Evolutionary conservation across 2,329 filamentous ascomycete species (phyloP).

Genomic region (Aspergillus sclerotialis): DNA sequence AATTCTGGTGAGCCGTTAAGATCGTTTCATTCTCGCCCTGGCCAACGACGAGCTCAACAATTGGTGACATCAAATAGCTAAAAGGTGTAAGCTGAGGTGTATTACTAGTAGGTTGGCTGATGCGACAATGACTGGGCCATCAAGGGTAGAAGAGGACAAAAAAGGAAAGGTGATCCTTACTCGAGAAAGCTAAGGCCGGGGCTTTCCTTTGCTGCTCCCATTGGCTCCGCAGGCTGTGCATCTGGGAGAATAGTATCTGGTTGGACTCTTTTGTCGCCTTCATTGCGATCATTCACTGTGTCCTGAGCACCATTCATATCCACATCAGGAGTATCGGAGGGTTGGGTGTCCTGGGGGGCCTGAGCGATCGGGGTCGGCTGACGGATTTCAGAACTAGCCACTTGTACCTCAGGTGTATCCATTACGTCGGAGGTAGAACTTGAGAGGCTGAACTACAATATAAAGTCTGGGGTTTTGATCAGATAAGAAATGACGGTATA

Average conservation of each 20-base stretch:
- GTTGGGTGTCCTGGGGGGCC: no score
- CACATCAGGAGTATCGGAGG: slow-evolving; percentile 14
- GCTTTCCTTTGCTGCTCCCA: slow-evolving; percentile 12
- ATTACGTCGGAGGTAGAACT: no score
- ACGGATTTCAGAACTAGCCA: not conserved
- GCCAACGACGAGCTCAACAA: slow-evolving; percentile 63
- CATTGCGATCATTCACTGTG: slow-evolving; percentile 7
- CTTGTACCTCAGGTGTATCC: not conserved
- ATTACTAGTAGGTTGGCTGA: not conserved
- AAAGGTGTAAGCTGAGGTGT: slow-evolving; percentile 5
- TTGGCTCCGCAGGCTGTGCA: slow-evolving; percentile 11
- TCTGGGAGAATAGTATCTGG: slow-evolving; percentile 16
- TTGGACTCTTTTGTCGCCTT: slow-evolving; percentile 9
- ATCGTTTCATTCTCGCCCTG: slow-evolving; percentile 52
- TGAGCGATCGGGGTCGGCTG: no score
- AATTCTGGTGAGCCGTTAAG: slow-evolving; percentile 71
- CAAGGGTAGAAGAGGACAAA: not conserved
- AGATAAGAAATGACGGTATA: no score
- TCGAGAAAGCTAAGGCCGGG: slow-evolving; percentile 21
- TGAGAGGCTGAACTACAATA: no score
- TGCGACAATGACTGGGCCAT: not conserved
- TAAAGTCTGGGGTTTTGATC: no score
- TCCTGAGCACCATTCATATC: slow-evolving; percentile 18
- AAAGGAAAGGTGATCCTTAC: slow-evolving; percentile 12
- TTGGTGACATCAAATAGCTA: slow-evolving; percentile 59